Conservation (phyloP, 176 grass and related monocot species). For the Puccinellia tenuiflora region DNA sequence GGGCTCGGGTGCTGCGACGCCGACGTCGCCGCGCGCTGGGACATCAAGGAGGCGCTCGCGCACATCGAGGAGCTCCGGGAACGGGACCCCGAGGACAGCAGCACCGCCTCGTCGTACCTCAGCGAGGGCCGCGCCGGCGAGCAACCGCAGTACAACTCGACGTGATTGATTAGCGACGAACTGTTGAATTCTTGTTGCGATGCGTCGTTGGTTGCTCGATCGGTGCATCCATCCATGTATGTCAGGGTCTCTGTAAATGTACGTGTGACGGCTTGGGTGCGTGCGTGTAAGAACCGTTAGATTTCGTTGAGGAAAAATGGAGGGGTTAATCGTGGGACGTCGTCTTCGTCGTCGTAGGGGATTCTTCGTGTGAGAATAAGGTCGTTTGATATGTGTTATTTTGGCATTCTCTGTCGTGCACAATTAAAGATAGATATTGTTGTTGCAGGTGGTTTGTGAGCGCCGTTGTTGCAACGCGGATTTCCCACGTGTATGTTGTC, state of each 20-base stretch:
- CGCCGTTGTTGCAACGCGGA: no score
- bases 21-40: conserved; percentile 49
- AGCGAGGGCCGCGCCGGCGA: conserved; percentile 23
- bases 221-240: background rate
- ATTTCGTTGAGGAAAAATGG: background rate
- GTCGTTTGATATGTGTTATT: background rate
- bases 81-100: conserved; percentile 30
- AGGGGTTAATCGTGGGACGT: background rate
- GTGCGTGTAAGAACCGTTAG: conserved; percentile 24
- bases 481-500: no score
- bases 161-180: background rate
- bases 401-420: background rate
- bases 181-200: no score
- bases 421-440: background rate
- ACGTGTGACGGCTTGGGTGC: background rate
- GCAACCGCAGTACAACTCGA: conserved; percentile 5
- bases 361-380: conserved; percentile 6
- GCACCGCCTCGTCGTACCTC: conserved; percentile 28
- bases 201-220: background rate
- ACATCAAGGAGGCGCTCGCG: conserved; percentile 36
- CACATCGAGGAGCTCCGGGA: conserved; percentile 73
- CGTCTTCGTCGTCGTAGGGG: background rate
- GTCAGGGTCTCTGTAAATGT: background rate
- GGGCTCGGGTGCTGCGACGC: conserved; percentile 78
- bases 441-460: background rate